phyloP scores from a whole-genome alignment of 1,284 basidiomycete genomes.

The Irpex rosettiformis region DNA sequence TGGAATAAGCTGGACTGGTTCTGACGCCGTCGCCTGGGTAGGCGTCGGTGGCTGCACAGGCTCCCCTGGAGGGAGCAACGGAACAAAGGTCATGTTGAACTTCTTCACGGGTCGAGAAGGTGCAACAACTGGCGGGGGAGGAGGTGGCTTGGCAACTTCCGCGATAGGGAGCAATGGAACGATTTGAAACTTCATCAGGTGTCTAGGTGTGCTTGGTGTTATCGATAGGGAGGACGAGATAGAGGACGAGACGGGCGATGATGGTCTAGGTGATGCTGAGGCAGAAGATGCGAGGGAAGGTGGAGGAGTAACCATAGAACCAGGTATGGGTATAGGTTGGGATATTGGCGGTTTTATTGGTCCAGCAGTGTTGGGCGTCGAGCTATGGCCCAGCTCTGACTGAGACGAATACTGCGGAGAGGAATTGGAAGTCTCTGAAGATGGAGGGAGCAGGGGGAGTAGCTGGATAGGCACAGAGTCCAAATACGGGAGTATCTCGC shows the following conservation, averaged over 20 bases:
- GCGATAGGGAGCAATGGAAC: constrained; percentile 27
- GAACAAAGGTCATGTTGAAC: constrained; percentile 29
- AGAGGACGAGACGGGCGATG: constrained; percentile 8
- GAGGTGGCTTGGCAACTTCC: constrained; percentile 16
- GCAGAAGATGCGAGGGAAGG: constrained; percentile 7
- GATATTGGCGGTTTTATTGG: constrained; percentile 3
- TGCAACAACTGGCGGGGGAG: constrained; percentile 10
- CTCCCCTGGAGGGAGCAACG: constrained; percentile 20
- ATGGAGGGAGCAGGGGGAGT: constrained; percentile 26
- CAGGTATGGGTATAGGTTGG: neutral
- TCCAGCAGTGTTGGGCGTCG: neutral
- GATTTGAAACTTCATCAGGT: constrained; percentile 23
- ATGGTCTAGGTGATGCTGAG: constrained; percentile 2
- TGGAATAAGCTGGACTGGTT: constrained; percentile 8
- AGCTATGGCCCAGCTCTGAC: too few relatives aligned
- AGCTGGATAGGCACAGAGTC: constrained; percentile 32
- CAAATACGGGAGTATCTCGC: constrained; percentile 29
- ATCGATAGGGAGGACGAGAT: neutral
- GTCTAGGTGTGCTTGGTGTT: constrained; percentile 11
- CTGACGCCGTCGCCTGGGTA: neutral
- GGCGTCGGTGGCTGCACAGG: constrained; percentile 5
- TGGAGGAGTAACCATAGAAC: neutral
- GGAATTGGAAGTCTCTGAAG: constrained; percentile 7
- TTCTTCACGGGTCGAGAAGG: constrained; percentile 19
- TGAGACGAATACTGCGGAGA: neutral